Base-by-base conservation (phyloP, 2,329 filamentous ascomycete species). In the Lachnellula arida region DNA sequence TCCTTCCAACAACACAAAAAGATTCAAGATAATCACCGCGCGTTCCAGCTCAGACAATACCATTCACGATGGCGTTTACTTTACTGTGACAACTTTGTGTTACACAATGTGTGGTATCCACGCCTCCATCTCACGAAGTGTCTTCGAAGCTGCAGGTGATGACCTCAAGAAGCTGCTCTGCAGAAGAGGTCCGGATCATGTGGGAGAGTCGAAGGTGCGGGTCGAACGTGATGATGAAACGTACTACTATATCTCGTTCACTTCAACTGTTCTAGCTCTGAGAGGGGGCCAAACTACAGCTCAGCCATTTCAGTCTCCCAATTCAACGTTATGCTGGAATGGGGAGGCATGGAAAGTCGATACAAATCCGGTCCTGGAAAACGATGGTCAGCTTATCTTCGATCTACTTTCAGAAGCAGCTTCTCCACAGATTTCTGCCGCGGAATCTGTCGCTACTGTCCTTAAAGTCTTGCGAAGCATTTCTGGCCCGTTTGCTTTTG, bases 241-340 rank as follows among this genome's bases (percentile, higher is more conserved):
- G 19, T 68, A 68, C 28, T 65, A 78, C 57, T 74, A 75, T 62
- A 64, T 93, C 58, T 79, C 77, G 15, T 88, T 95, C 67, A 81
- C 84, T 12, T 94, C 93, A 6, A 95, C 91, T 0, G 93, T 99
- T 0, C 81, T 97, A n/a, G 86, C 91, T 4, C 77, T 99, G n/a
- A 84, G 94, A 64, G 93, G 93, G 25, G 80, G 84, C 49, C 76
- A 82, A 59, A 69, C 94, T 49, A 82, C 86, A 6, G 70, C 74
- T 35, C 94, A 97, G 70, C 94, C 94, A 2, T 80, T 96, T 4
- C 71, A 80, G 43, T 81, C 87, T 61, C 39, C 68, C 2, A 78
- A 79, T 4, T 90, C 87, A 1, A 76, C 89, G 0, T 78, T 99
- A 2, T 97, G 93, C 78, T 99, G 94, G 94, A 99, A 99, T 68